Base-by-base conservation (phyloP, 352 stramenopile species). In the Globisporangium abappressorium region DNA sequence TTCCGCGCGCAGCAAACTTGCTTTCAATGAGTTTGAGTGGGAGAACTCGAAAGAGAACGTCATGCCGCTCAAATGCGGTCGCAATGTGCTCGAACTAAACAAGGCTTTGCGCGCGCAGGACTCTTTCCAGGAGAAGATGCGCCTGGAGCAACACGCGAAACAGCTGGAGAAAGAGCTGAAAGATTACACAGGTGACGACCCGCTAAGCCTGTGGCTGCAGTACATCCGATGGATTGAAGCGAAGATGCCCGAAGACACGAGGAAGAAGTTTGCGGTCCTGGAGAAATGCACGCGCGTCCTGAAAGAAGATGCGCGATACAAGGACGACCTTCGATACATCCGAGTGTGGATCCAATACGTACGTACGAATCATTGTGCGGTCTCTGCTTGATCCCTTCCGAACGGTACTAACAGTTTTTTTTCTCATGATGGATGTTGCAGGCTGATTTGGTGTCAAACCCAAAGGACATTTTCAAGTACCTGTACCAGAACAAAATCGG, bases 401-500 rank as follows among this genome's bases (percentile, higher is more conserved):
- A 49, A 18, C 6, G 15, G n/a, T n/a, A 8, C 41, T 49, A 18
- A 51, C 12, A 69, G 28, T 8, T 57, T 20, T 28, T 51, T 55
- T 24, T 67, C 38, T 26, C 3, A 7, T 49, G 24, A 67, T 18
- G 51, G n/a, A 71, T 3, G 15, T 8, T 55, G 20, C 72, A 96
- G 88, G 86, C 86, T 51, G 88, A 96, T 62, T 70, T 93, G 64
- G 85, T 94, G 41, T 90, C 84, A 2, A 94, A 96, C 62, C 88
- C 88, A 0, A 92, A 93, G 65, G 88, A 96, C 49, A 93, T 96
- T 67, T 96, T 96, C 74, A 93, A 92, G 68, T 96, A 91, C 63
- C 68, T 96, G 53, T 93, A 94, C 71, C 80, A 89, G 63, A 93
- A 93, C 76, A 93, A 92, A 62, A 94, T 96, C 41, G 88, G 88